These are phyloP conservation scores for Tetrahymena thermophila DNA, from an alignment of 73 alveolate genomes.

Conservation along the genomic window DNA sequence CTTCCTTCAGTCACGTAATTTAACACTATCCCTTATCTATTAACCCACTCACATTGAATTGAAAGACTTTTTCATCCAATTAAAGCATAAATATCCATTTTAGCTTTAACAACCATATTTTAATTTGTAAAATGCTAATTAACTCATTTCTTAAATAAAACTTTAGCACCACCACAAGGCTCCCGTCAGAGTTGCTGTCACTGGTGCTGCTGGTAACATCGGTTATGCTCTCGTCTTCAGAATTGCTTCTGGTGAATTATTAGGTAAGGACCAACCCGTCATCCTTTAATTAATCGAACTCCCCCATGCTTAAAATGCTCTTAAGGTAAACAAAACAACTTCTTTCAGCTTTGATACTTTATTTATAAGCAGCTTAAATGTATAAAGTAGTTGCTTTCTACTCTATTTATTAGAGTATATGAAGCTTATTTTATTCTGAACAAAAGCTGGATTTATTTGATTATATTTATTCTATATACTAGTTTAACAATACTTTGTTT, in stretches of 20 bases:
- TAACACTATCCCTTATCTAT: background rate
- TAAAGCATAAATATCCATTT: background rate
- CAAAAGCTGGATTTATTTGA: background rate
- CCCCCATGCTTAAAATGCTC: constrained; percentile 37
- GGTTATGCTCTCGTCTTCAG: constrained; percentile 45
- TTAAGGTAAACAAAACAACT: background rate
- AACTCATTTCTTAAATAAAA: background rate
- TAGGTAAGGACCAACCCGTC: constrained; percentile 46
- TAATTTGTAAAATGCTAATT: no score
- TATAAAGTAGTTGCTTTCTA: no score
- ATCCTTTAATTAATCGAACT: constrained; percentile 40
- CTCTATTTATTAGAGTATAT: background rate
- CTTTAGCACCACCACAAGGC: background rate
- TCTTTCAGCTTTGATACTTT: background rate
- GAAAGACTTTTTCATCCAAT: background rate
- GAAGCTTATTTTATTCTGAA: no score
- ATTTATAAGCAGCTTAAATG: background rate
- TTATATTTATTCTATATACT: no score
- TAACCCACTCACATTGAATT: background rate
- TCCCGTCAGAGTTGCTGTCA: constrained; percentile 47
- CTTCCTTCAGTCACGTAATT: background rate
- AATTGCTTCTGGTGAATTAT: constrained; percentile 46
- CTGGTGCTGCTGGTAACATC: constrained; percentile 49
- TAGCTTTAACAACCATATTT: background rate
- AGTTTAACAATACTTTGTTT: background rate